Evolutionary conservation across 2,329 filamentous ascomycete genomes (phyloP).

Genomic region (Hortaea werneckii): DNA sequence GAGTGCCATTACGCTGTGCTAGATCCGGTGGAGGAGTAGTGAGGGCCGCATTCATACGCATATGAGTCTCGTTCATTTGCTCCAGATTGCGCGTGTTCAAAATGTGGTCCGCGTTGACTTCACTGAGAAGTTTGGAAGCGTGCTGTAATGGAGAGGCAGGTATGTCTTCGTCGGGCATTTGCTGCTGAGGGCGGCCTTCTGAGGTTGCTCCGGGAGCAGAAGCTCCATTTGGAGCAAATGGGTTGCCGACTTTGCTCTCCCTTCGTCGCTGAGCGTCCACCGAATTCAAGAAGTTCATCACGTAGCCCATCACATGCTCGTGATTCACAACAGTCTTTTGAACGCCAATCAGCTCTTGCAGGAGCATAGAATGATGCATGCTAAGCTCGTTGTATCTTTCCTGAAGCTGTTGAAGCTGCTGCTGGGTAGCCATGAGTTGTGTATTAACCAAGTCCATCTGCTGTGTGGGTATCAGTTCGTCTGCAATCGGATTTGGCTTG

Average conservation of each 20-base stretch:
- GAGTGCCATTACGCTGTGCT: conserved; percentile 22
- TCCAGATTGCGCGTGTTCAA: conserved; percentile 55
- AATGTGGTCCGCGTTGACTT: conserved; percentile 56
- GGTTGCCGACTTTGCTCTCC: conserved; percentile 43
- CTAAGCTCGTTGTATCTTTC: conserved; percentile 73
- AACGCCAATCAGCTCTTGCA: conserved; percentile 54
- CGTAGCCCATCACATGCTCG: conserved; percentile 59
- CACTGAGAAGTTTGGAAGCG: conserved; percentile 54
- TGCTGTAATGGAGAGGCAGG: conserved; percentile 59
- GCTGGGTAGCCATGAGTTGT: conserved; percentile 79
- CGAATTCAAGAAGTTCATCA: conserved; percentile 57
- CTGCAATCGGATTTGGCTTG: conserved; percentile 55
- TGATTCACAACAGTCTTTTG: conserved; percentile 64
- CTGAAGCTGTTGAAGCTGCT: conserved; percentile 80
- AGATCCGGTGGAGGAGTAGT: conserved; percentile 49
- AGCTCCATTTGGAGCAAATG: conserved; percentile 27
- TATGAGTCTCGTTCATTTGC: conserved; percentile 51
- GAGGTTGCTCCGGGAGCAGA: conserved; percentile 22
- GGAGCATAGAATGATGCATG: conserved; percentile 53
- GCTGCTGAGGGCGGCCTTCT: conserved; percentile 1
- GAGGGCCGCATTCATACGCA: conserved; percentile 44
- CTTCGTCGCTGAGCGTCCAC: conserved; percentile 55
- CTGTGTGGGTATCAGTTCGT: conserved; percentile 69
- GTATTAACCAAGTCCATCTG: conserved; percentile 84
- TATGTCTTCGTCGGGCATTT: conserved; percentile 45